Conservation (phyloP, 78 protist species). For the Dictyostelium citrinum region DNA sequence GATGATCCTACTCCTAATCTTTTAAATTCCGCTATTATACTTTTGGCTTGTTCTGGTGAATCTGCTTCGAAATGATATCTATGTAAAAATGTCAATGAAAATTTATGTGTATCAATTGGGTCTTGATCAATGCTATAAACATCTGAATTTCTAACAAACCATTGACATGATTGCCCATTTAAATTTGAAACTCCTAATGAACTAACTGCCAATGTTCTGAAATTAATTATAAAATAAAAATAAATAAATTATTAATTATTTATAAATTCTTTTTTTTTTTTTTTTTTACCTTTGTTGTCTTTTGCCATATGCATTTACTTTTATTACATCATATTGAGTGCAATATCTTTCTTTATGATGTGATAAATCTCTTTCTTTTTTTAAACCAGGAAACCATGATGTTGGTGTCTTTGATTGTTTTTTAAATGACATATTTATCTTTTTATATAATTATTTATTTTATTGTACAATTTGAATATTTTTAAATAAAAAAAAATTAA, state of each 20-base stretch:
- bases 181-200: constrained; percentile 47
- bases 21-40: constrained; percentile 35
- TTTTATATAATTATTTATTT: neutral
- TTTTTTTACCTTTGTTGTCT: constrained; percentile 55
- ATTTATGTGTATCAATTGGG: constrained; percentile 10
- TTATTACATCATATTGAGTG: constrained; percentile 37
- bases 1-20: constrained; percentile 15
- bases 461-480: neutral
- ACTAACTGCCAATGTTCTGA: constrained; percentile 56
- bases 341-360: constrained; percentile 31
- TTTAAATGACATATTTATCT: constrained; percentile 54
- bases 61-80: constrained; percentile 63
- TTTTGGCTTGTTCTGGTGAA: constrained; percentile 55
- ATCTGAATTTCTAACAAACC: constrained; percentile 57
- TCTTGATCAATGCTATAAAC: constrained; percentile 40
- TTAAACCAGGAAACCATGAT: constrained; percentile 37
- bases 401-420: constrained; percentile 28
- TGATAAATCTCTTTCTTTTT: constrained; percentile 61
- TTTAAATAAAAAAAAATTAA: too few relatives aligned
- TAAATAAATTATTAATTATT: neutral
- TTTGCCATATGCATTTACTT: constrained; percentile 56
- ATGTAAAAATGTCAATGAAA: constrained; percentile 49
- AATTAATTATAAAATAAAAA: neutral
- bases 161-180: constrained; percentile 58
- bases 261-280: neutral